Percentiles rank a stretch among this genome's conserved stretches.
Conservation (phyloP, 176 grass and related monocot species). For the Thinopyrum elongatum region DNA sequence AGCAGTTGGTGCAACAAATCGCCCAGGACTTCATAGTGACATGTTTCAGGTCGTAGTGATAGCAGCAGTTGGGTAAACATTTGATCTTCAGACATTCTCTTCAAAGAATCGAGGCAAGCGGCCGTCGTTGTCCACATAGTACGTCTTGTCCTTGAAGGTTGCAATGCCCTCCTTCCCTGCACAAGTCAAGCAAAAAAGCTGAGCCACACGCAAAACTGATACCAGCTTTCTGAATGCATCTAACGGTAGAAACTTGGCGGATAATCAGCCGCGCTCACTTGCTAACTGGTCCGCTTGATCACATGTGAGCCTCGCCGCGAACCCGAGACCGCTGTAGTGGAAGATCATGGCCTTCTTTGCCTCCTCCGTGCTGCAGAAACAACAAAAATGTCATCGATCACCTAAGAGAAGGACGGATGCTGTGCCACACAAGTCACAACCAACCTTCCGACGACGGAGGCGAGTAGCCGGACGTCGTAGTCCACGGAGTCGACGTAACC, state of each 20-base stretch:
- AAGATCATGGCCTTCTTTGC: constrained; percentile 37
- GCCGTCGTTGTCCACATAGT: background rate
- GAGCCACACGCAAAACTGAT: background rate
- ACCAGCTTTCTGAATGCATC: background rate
- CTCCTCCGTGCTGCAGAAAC: constrained; percentile 14
- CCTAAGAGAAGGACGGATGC: background rate
- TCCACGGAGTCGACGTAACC: constrained; percentile 41
- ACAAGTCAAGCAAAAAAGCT: background rate
- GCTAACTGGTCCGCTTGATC: constrained; percentile 17
- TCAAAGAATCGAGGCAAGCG: constrained; percentile 25
- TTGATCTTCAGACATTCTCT: constrained; percentile 18
- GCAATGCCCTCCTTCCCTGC: constrained; percentile 43
- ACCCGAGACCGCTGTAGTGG: constrained; percentile 45
- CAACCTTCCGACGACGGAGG: constrained; percentile 44
- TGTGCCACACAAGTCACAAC: background rate
- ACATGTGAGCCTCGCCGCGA: constrained; percentile 29
- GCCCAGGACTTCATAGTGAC: background rate
- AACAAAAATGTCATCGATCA: background rate
- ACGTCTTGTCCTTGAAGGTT: constrained; percentile 27
- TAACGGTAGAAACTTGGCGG: background rate
- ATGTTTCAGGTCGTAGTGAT: constrained; percentile 3
- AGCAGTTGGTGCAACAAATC: background rate
- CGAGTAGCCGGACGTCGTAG: constrained; percentile 33
- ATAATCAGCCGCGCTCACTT: constrained; percentile 8
- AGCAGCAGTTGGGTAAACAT: background rate